These are phyloP conservation scores for Stagonosporopsis rhizophila DNA, from an alignment of 2,329 filamentous ascomycete species.

Conservation along the genomic window DNA sequence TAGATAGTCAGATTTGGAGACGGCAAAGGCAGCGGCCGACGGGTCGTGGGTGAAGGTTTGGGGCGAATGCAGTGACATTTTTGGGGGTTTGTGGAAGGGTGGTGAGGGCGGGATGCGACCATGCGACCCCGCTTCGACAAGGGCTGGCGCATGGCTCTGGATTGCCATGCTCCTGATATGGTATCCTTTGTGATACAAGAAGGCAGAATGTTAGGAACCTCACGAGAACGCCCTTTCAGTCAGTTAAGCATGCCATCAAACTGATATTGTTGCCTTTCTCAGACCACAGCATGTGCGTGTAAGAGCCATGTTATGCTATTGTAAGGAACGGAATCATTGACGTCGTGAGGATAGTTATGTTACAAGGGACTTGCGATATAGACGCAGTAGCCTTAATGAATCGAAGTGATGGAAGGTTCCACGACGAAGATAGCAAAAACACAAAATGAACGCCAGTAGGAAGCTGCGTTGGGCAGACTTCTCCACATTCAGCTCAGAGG, in stretches of 20 bases:
- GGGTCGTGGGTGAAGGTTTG: background rate
- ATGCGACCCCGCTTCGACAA: background rate
- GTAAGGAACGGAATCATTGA: slow-evolving; percentile 4
- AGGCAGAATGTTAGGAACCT: background rate
- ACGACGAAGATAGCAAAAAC: background rate
- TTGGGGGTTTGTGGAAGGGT: background rate
- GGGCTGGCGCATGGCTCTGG: background rate
- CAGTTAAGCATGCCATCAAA: no score
- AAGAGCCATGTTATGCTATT: background rate
- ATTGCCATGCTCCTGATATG: background rate
- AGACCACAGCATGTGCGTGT: background rate
- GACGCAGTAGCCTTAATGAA: background rate
- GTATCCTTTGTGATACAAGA: background rate
- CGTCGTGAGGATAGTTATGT: slow-evolving; percentile 15
- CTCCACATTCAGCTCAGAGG: background rate
- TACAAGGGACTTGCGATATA: background rate
- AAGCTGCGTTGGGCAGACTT: slow-evolving; percentile 9
- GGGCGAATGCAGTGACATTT: background rate
- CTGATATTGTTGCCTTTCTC: background rate
- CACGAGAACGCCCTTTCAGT: no score
- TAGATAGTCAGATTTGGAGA: slow-evolving; percentile 6
- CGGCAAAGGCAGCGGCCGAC: background rate
- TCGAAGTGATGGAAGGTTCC: background rate
- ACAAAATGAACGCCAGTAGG: slow-evolving; percentile 10
- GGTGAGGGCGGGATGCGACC: background rate